Evolutionary conservation across 179 eudicot species (phyloP).

Genomic region (Carnegiea gigantea): DNA sequence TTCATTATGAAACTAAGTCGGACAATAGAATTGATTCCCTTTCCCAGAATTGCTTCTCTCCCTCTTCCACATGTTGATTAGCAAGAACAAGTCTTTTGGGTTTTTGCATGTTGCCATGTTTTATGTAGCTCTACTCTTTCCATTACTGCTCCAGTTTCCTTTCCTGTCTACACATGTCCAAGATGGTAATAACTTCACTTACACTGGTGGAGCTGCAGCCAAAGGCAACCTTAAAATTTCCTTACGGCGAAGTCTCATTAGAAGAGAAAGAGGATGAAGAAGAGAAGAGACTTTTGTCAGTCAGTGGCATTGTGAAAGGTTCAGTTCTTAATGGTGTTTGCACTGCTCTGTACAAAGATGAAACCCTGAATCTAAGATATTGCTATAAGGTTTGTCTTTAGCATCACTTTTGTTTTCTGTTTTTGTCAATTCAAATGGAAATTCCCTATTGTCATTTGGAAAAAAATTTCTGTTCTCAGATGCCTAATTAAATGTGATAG

Average conservation of each 20-base stretch:
- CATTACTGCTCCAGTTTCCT: conserved; percentile 20
- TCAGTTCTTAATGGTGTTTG: conserved; percentile 68
- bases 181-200: conserved; percentile 13
- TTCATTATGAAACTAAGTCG: neutral
- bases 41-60: neutral
- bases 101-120: neutral
- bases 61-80: neutral
- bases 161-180: conserved; percentile 13
- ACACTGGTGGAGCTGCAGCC: conserved; percentile 57
- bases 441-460: neutral
- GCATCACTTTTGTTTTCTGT: conserved; percentile 10
- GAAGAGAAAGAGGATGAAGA: conserved; percentile 74
- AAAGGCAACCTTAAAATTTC: conserved; percentile 75
- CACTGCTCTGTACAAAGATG: conserved; percentile 66
- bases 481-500: neutral
- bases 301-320: conserved; percentile 63
- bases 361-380: conserved; percentile 69
- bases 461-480: neutral
- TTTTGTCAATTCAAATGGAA: neutral
- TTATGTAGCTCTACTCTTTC: conserved; percentile 5
- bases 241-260: conserved; percentile 76
- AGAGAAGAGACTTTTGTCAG: conserved; percentile 50
- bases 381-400: conserved; percentile 65
- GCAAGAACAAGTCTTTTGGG: neutral
- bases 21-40: neutral